These are phyloP conservation scores for Epithemia pelagica DNA, from an alignment of 108 stramenopile species.

Conservation along the genomic window DNA sequence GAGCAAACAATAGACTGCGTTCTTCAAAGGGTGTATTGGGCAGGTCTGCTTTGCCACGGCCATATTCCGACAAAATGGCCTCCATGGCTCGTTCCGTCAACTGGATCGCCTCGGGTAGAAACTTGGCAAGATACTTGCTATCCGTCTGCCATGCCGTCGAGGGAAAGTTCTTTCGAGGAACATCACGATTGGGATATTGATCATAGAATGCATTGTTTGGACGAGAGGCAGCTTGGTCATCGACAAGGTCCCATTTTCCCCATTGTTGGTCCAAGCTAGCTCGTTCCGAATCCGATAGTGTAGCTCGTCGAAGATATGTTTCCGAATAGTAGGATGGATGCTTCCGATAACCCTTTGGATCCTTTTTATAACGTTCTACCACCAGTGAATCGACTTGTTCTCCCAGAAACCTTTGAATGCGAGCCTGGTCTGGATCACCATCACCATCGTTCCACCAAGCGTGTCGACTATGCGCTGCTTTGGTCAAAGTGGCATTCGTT, in stretches of 20 bases:
- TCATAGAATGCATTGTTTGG: constrained; percentile 23
- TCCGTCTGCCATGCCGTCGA: constrained; percentile 61
- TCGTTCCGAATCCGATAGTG: neutral
- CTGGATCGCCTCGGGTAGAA: constrained; percentile 44
- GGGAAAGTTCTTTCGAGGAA: constrained; percentile 38
- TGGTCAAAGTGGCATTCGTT: too few species aligned
- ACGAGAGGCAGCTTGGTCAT: neutral
- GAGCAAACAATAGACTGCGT: neutral
- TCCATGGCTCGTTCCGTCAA: constrained; percentile 57
- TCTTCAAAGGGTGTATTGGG: neutral
- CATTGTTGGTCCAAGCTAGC: constrained; percentile 16
- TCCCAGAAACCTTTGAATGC: too few species aligned
- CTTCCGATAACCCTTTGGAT: neutral
- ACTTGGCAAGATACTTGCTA: constrained; percentile 43
- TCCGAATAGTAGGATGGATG: constrained; percentile 4
- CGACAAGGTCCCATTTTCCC: constrained; percentile 25
- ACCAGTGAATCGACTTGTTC: neutral
- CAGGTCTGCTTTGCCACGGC: constrained; percentile 6
- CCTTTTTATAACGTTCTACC: neutral
- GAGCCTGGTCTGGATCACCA: too few species aligned
- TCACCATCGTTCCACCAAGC: too few species aligned
- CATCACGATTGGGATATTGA: constrained; percentile 41
- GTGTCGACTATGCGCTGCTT: too few species aligned
- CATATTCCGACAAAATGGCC: constrained; percentile 72
- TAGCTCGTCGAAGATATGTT: neutral